Base-by-base conservation (phyloP, 805 yeast species). In the Millerozyma acaciae region DNA sequence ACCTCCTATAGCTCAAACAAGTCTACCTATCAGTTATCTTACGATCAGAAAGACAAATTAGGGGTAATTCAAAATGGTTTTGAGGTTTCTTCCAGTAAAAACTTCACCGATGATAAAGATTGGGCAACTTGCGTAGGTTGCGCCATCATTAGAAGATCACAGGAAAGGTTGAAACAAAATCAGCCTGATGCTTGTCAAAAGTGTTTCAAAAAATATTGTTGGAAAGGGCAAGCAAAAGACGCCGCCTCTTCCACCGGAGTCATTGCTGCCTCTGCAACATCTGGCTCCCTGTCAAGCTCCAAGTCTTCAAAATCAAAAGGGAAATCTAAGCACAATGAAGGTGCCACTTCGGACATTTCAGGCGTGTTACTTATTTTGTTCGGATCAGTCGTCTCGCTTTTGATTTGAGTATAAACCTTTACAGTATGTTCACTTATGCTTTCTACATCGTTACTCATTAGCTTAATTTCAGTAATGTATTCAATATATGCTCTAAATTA, bases 21-120 rank as follows among this genome's bases (percentile, higher is more conserved):
- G n/a, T 76, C 86, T 2, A 84, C 94, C 5, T 76, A 70, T 55
- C 68, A 82, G 56, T 61, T 86, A 66, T 59, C 75, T 2, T 86
- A 84, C 51, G 57, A 66, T 2, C 73, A 71, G 28, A 67, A 66
- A 1, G 84, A 81, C 46, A 75, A 77, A 44, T 55, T 64, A 26
- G 64, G 70, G 0, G 72, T 86, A 68, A 73, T 86, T 36, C 57
- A 67, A 45, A 87, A 87, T 39, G 70, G 70, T 4, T 57, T 54
- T 32, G 67, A 65, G 26, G 40, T 55, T 9, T 58, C 53, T 9
- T 44, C 61, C 5, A 47, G 60, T 28, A 38, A 52, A 26, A 65
- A 65, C 44, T 48, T 54, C 7, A 60, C 70, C 13, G 44, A 61
- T 29, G 70, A 64, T 35, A 44, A 40, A 4, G 52, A 57, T 9